A percentile compares a stretch with the other conserved stretches of the same genome.
Conservation (phyloP, 2,329 filamentous ascomycete species). For the Paraphoma chrysanthemicola region DNA sequence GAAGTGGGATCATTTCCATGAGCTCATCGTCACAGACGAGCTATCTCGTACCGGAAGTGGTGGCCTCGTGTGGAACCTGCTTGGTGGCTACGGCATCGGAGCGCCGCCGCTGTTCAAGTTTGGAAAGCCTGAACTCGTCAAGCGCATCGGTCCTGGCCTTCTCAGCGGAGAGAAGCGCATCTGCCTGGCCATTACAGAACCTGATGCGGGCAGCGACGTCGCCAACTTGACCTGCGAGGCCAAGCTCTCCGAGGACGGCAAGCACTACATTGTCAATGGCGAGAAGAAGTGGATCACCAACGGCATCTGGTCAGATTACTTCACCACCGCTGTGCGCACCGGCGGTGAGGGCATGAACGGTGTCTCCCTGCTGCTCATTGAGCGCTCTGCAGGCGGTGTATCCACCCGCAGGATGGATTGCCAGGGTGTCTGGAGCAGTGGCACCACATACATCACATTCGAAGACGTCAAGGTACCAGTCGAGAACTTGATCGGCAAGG, state of each 20-base stretch:
- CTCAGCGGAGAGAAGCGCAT: slow-evolving; percentile 94
- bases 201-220: slow-evolving; percentile 90
- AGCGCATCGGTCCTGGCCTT: slow-evolving; percentile 88
- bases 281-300: slow-evolving; percentile 99
- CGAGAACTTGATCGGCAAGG: slow-evolving; percentile 97
- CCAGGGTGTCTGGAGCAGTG: slow-evolving; percentile 86
- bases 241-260: slow-evolving; percentile 91
- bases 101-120: slow-evolving; percentile 92
- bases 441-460: slow-evolving; percentile 97
- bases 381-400: slow-evolving; percentile 78
- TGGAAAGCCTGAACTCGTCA: slow-evolving; percentile 81
- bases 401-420: slow-evolving; percentile 97
- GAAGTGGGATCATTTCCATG: slow-evolving; percentile 98
- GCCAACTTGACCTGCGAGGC: slow-evolving; percentile 96
- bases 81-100: slow-evolving; percentile 96
- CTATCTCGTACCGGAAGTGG: slow-evolving; percentile 86
- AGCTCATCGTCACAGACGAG: slow-evolving; percentile 94
- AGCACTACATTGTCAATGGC: slow-evolving; percentile 99
- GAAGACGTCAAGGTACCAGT: slow-evolving; percentile 99
- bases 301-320: slow-evolving; percentile 95
- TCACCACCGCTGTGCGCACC: slow-evolving; percentile 94
- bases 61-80: slow-evolving; percentile 95
- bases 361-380: slow-evolving; percentile 84
- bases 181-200: slow-evolving; percentile 96
- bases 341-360: slow-evolving; percentile 91